Percentiles rank a stretch among this genome's conserved stretches.
phyloP scores from a whole-genome alignment of 2,329 filamentous ascomycete species.

The Macrophomina phaseolina region DNA sequence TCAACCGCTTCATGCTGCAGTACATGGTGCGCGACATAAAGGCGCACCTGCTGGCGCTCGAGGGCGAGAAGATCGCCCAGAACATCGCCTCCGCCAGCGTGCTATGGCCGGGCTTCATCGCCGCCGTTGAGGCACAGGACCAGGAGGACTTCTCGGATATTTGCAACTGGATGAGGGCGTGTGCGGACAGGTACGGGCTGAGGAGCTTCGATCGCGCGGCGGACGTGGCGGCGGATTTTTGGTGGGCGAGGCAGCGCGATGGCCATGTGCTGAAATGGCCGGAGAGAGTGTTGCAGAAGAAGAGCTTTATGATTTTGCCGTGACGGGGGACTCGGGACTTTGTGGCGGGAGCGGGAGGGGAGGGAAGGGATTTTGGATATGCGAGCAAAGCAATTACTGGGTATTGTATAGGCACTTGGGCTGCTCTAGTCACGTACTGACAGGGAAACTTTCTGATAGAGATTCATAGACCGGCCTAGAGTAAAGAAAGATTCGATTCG shows the following conservation, averaged over 20 bases:
- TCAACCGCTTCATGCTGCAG: slow-evolving; percentile 12
- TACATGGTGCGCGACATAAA: background rate
- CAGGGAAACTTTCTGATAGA: no score
- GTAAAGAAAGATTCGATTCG: no score
- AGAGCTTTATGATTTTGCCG: slow-evolving; percentile 15
- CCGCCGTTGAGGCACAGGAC: slow-evolving; percentile 13
- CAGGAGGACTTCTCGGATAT: background rate
- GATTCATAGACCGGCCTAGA: no score
- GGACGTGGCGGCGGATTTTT: slow-evolving; percentile 2
- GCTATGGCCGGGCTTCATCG: slow-evolving; percentile 18
- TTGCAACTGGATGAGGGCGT: slow-evolving; percentile 1
- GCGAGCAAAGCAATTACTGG: no score
- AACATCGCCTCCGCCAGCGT: slow-evolving; percentile 2
- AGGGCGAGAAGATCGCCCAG: slow-evolving; percentile 11
- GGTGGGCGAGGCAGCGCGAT: background rate
- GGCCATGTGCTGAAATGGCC: background rate
- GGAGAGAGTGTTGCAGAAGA: slow-evolving; percentile 14
- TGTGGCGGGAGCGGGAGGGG: no score
- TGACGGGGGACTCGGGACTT: background rate
- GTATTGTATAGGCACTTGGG: no score
- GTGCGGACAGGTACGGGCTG: slow-evolving; percentile 3
- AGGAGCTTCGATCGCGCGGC: slow-evolving; percentile 16
- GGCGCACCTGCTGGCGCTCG: slow-evolving; percentile 9
- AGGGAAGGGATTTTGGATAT: background rate
- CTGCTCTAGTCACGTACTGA: no score